Conservation (phyloP, 768 basidiomycete species). For the Naganishia antarctica region DNA sequence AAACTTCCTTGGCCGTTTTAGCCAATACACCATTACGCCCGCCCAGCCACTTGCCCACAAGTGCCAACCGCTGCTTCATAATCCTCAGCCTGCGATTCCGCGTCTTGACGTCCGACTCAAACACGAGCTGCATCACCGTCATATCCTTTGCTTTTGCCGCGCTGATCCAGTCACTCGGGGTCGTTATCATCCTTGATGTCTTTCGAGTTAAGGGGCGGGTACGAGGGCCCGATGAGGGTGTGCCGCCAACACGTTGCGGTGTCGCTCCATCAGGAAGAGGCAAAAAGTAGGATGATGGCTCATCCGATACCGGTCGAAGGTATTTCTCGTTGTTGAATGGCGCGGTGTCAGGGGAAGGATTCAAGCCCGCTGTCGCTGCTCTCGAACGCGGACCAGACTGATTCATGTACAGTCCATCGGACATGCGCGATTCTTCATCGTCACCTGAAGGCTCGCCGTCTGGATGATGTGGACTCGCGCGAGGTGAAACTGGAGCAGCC, state of each 20-base stretch:
- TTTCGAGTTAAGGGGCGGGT: neutral
- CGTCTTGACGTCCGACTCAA: constrained; percentile 19
- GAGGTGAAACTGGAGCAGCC: constrained; percentile 26
- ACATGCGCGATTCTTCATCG: constrained; percentile 5
- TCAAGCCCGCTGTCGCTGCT: constrained; percentile 17
- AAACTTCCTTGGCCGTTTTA: constrained; percentile 37
- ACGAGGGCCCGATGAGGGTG: too few species aligned
- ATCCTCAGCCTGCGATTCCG: constrained; percentile 22
- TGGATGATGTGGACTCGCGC: constrained; percentile 15
- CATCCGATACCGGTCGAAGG: neutral
- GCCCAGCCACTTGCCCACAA: constrained; percentile 36
- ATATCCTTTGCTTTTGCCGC: constrained; percentile 44
- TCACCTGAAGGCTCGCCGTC: neutral
- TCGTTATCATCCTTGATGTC: constrained; percentile 20
- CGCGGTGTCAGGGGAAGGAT: constrained; percentile 9
- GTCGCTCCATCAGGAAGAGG: constrained; percentile 29
- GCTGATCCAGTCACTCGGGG: constrained; percentile 36
- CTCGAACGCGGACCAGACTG: constrained; percentile 14
- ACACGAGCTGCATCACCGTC: constrained; percentile 33
- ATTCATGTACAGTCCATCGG: constrained; percentile 16
- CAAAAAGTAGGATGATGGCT: constrained; percentile 35
- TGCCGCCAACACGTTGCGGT: too few species aligned
- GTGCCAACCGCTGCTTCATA: constrained; percentile 25
- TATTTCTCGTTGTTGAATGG: neutral
- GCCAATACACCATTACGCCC: constrained; percentile 40